phyloP scores from a whole-genome alignment of 2,329 filamentous ascomycete species.

The Ustulina deusta region DNA sequence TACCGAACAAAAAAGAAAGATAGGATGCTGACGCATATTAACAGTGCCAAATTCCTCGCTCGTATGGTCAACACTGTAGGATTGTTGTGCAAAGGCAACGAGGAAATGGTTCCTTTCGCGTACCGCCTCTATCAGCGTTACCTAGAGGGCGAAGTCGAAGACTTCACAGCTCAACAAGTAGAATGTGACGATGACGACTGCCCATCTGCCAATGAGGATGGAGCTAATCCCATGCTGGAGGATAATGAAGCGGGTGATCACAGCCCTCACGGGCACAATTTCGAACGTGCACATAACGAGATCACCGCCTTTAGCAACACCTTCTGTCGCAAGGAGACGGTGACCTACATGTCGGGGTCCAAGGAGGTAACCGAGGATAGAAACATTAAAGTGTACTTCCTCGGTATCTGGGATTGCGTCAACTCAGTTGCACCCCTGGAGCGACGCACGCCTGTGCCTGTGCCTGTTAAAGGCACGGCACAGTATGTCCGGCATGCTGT shows the following conservation, averaged over 20 bases:
- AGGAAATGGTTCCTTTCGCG: slow-evolving; percentile 66
- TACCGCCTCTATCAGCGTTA: slow-evolving; percentile 59
- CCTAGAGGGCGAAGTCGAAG: slow-evolving; percentile 54
- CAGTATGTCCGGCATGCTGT: slow-evolving; percentile 64
- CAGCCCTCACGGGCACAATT: slow-evolving; percentile 48
- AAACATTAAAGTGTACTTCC: slow-evolving; percentile 62
- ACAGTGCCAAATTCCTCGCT: slow-evolving; percentile 61
- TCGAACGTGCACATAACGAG: slow-evolving; percentile 53
- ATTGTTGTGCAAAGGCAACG: slow-evolving; percentile 63
- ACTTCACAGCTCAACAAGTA: slow-evolving; percentile 46
- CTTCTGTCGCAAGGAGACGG: slow-evolving; percentile 58
- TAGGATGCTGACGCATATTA: neutral
- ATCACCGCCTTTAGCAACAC: slow-evolving; percentile 61
- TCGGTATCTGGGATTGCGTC: slow-evolving; percentile 68
- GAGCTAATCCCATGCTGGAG: slow-evolving; percentile 32
- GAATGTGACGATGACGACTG: slow-evolving; percentile 22
- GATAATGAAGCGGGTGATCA: slow-evolving; percentile 34
- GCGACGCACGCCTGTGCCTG: slow-evolving; percentile 54
- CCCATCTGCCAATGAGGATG: slow-evolving; percentile 18
- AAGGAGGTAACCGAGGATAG: slow-evolving; percentile 27
- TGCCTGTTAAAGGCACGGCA: slow-evolving; percentile 57
- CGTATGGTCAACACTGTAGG: slow-evolving; percentile 64
- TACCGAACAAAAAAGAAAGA: neutral
- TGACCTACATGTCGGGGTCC: slow-evolving; percentile 21
- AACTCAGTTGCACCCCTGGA: slow-evolving; percentile 62